A percentile compares a stretch with the other conserved stretches of the same genome.
Conservation (phyloP, 305 asterid genomes). For the Fraxinus ornus region DNA sequence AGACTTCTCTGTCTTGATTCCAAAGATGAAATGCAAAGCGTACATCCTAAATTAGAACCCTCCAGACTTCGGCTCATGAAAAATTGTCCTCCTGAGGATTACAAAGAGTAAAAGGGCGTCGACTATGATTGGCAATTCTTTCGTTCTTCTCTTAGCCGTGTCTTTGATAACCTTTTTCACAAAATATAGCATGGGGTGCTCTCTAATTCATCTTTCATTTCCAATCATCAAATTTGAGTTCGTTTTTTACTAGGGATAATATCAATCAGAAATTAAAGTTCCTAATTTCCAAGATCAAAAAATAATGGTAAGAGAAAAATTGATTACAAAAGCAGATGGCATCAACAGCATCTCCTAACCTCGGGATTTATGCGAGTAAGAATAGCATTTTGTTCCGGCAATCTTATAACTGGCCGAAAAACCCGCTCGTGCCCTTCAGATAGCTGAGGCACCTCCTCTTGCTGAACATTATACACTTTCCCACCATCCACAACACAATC, state of each 20-base stretch:
- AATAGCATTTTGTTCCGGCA: conserved; percentile 79
- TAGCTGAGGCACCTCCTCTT: conserved; percentile 73
- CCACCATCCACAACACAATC: conserved; percentile 81
- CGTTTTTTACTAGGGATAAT: neutral
- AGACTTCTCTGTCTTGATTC: neutral
- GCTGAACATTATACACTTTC: conserved; percentile 54
- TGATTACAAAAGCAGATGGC: conserved; percentile 14
- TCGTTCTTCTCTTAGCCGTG: neutral
- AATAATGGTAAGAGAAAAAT: conserved; percentile 17
- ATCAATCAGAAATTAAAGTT: neutral
- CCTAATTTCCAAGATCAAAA: neutral
- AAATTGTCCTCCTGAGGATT: neutral
- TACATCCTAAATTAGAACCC: neutral
- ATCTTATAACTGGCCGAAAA: conserved; percentile 80
- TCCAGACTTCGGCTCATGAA: neutral
- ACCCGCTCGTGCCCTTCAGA: conserved; percentile 64
- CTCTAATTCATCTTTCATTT: neutral
- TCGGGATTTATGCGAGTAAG: conserved; percentile 97
- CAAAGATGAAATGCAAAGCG: neutral
- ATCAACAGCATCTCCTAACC: conserved; percentile 53
- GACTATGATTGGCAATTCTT: neutral
- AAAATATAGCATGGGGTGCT: neutral
- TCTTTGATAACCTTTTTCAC: neutral
- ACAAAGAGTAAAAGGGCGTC: neutral
- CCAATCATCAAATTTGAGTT: neutral